phyloP scores from a whole-genome alignment of 306 rosid genomes.

The Benincasa hispida region DNA sequence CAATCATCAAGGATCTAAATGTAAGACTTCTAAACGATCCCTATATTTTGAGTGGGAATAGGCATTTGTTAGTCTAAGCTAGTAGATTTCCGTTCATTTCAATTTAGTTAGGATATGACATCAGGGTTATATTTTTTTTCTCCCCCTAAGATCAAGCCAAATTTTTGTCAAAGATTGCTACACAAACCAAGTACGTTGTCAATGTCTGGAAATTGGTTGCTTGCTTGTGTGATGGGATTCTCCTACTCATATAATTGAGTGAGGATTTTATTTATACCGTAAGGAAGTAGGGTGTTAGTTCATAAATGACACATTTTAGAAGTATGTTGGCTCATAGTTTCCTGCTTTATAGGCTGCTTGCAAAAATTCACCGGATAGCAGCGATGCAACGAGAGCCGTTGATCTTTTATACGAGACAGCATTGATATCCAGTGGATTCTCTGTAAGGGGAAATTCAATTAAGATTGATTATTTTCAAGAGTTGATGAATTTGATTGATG shows the following conservation, averaged over 20 bases:
- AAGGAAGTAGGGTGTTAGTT: not conserved
- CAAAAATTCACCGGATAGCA: slow-evolving; percentile 76
- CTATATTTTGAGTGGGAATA: not conserved
- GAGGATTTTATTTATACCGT: not conserved
- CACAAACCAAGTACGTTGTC: not conserved
- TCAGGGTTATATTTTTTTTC: not conserved
- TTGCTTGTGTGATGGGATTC: not conserved
- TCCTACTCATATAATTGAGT: not conserved
- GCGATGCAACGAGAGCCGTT: slow-evolving; percentile 77
- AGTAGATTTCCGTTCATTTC: not conserved
- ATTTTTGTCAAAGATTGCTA: not conserved
- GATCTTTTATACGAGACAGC: slow-evolving; percentile 89
- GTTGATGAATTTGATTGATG: not conserved
- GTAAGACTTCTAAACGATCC: slow-evolving; percentile 25
- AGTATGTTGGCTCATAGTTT: not conserved
- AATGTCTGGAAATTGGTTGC: not conserved
- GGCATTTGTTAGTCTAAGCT: not conserved
- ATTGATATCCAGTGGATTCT: slow-evolving; percentile 87
- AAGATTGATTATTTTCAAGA: not conserved
- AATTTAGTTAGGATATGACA: not conserved
- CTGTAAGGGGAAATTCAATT: slow-evolving; percentile 28
- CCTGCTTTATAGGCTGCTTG: slow-evolving; percentile 67
- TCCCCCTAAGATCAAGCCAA: not conserved
- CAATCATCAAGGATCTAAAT: slow-evolving; percentile 73
- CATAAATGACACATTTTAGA: not conserved